Base-by-base conservation (phyloP, 805 yeast species). In the Wickerhamomyces silvicola region DNA sequence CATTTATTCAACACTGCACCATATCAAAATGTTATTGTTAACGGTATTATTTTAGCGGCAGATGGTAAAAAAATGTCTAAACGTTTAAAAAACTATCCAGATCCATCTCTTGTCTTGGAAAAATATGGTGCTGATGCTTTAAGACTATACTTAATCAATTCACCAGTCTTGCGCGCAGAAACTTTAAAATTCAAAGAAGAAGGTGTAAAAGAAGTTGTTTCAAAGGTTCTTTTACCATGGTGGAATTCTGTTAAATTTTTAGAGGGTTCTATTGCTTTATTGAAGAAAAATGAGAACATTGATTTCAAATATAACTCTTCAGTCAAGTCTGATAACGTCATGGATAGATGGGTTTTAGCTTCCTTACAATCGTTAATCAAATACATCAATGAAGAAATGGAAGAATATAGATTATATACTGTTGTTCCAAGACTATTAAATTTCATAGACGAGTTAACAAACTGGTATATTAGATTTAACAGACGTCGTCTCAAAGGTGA, bases 51-150 rank as follows among this genome's bases (percentile, higher is more conserved):
- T 27, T 72, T 92, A 47, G 99, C 99, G 28, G 79, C 92, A 27
- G 99, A 92, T 57, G 99, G 99, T 62, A 92, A 88, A 68, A 92
- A 92, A 70, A 92, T 92, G 99, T 92, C 98, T 27, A 92, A 92
- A 71, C 81, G 97, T 53, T 77, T 92, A 57, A 88, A 92, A 71
- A 92, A 92, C 64, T 92, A 92, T 61, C 99, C 99, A 42, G 97
- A 92, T 65, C 97, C 98, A 44, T 70, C 65, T 43, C 61, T 75
- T 43, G 80, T 92, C 39, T 71, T 92, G 56, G 72, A 83, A 45
- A 79, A 78, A 56, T 88, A 85, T 54, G 99, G 99, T 70, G 95
- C 99, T 27, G 99, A 92, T 68, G 96, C 99, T 18, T 70, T 92
- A 54, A 81, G 99, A 64, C 70, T 92, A 54, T 92, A 92, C 59